A percentile compares a stretch with the other conserved stretches of the same genome.
phyloP scores from a whole-genome alignment of 352 stramenopile genomes.

The Phytophthora foliorum region DNA sequence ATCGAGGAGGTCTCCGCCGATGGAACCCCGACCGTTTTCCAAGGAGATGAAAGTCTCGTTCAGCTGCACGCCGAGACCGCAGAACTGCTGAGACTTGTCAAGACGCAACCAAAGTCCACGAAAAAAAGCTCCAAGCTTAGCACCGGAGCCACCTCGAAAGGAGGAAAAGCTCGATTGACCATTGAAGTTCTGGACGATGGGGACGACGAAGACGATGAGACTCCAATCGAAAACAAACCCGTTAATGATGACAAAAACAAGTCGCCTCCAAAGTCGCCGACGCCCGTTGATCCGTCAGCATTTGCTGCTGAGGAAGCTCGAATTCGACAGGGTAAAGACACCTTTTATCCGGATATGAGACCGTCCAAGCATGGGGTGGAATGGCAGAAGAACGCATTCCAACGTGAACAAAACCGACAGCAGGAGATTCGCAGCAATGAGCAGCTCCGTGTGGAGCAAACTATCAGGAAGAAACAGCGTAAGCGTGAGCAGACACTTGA shows the following conservation, averaged over 20 bases:
- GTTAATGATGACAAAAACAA: background rate
- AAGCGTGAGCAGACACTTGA: conserved; percentile 23
- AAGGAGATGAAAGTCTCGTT: conserved; percentile 57
- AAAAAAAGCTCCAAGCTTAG: conserved; percentile 37
- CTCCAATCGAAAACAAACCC: conserved; percentile 5
- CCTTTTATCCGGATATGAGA: conserved; percentile 65
- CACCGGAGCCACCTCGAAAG: conserved; percentile 8
- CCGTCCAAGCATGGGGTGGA: conserved; percentile 63
- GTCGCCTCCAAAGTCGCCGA: conserved; percentile 8
- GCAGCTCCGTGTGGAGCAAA: conserved; percentile 20
- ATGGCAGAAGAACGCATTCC: conserved; percentile 48
- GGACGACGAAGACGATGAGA: conserved; percentile 30
- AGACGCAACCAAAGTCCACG: conserved; percentile 42
- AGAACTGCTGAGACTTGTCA: conserved; percentile 66
- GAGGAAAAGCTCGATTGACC: conserved; percentile 55
- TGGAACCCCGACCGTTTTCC: conserved; percentile 39
- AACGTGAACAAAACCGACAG: conserved; percentile 52
- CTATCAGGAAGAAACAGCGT: conserved; percentile 33
- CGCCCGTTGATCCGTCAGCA: conserved; percentile 49
- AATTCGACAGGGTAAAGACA: conserved; percentile 63
- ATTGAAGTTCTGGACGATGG: conserved; percentile 78
- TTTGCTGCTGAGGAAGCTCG: conserved; percentile 69
- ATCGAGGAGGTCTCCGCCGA: conserved; percentile 21
- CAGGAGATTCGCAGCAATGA: conserved; percentile 38
- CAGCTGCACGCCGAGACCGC: conserved; percentile 71